These are phyloP conservation scores for Claviceps digitariae DNA, from an alignment of 2,329 filamentous ascomycete species.

Conservation along the genomic window DNA sequence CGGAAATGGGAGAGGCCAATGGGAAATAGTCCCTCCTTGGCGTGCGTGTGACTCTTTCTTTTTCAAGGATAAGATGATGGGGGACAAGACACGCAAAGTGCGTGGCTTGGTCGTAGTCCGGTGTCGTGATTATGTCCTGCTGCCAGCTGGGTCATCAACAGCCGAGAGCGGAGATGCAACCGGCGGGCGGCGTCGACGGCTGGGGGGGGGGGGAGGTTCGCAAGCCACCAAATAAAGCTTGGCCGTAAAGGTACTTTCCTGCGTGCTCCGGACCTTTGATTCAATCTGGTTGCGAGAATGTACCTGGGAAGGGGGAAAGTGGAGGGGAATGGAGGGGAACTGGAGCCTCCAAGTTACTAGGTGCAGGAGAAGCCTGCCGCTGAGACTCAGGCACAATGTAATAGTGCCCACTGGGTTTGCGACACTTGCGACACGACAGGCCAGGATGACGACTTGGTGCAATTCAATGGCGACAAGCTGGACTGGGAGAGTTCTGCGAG, in stretches of 20 bases:
- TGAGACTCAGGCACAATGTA: background rate
- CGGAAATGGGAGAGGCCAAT: background rate
- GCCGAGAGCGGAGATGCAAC: conserved; percentile 9
- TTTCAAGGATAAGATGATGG: background rate
- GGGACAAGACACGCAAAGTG: background rate
- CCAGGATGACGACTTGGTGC: background rate
- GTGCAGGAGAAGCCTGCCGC: background rate
- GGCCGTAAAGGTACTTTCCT: conserved; percentile 1
- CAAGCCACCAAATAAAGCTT: background rate
- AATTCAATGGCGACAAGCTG: conserved; percentile 1
- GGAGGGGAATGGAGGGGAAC: background rate
- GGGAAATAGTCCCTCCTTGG: background rate
- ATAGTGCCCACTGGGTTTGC: background rate
- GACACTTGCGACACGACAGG: conserved; percentile 1
- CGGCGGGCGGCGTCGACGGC: conserved; percentile 4
- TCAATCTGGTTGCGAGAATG: background rate
- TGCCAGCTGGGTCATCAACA: conserved; percentile 3
- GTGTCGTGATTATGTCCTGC: conserved; percentile 5
- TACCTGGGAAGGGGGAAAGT: background rate
- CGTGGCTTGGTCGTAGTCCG: conserved; percentile 3
- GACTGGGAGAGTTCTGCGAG: background rate
- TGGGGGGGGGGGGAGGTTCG: background rate
- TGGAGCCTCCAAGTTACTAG: background rate
- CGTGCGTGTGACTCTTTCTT: conserved; percentile 3
- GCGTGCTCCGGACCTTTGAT: background rate